A percentile compares a stretch with the other conserved stretches of the same genome.
These are phyloP conservation scores for Amanita inopinata DNA, from an alignment of 768 basidiomycete species.

Conservation along the genomic window DNA sequence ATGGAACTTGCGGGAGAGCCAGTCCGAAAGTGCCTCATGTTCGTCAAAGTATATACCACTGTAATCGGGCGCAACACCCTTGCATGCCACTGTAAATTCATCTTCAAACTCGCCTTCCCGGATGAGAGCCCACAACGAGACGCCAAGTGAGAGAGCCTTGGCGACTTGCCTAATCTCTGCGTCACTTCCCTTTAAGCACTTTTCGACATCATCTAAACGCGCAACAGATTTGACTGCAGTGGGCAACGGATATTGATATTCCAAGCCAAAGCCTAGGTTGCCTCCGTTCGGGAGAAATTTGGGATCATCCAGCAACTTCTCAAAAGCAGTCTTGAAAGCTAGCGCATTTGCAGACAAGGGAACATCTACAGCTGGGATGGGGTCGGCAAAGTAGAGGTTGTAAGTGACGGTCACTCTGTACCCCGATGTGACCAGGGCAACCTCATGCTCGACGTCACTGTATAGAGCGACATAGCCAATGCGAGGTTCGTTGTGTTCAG, in stretches of 20 bases:
- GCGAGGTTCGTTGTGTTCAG: slow-evolving; percentile 14
- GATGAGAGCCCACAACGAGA: slow-evolving; percentile 16
- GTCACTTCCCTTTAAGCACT: slow-evolving; percentile 22
- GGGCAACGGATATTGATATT: slow-evolving; percentile 23
- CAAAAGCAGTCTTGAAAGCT: slow-evolving; percentile 14
- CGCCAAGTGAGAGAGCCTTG: slow-evolving; percentile 12
- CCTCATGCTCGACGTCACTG: slow-evolving; percentile 34
- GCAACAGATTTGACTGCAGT: slow-evolving; percentile 3
- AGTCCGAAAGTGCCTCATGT: too few species aligned
- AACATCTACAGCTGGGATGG: background rate
- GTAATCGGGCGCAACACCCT: background rate
- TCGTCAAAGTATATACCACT: background rate
- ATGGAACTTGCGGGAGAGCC: too few species aligned
- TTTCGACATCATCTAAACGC: slow-evolving; percentile 11
- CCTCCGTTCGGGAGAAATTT: slow-evolving; percentile 23
- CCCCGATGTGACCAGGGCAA: slow-evolving; percentile 24
- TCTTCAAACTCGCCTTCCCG: background rate
- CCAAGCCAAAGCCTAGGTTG: slow-evolving; percentile 25
- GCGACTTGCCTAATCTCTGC: slow-evolving; percentile 16
- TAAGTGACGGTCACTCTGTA: slow-evolving; percentile 33
- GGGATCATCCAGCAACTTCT: slow-evolving; percentile 17
- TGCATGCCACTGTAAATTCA: background rate
- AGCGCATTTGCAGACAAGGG: slow-evolving; percentile 1
- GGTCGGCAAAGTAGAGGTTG: slow-evolving; percentile 25
- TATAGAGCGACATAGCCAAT: slow-evolving; percentile 26